A percentile compares a stretch with the other conserved stretches of the same genome.
These are phyloP conservation scores for Lachancea fermentati DNA, from an alignment of 805 yeast genomes.

Conservation along the genomic window DNA sequence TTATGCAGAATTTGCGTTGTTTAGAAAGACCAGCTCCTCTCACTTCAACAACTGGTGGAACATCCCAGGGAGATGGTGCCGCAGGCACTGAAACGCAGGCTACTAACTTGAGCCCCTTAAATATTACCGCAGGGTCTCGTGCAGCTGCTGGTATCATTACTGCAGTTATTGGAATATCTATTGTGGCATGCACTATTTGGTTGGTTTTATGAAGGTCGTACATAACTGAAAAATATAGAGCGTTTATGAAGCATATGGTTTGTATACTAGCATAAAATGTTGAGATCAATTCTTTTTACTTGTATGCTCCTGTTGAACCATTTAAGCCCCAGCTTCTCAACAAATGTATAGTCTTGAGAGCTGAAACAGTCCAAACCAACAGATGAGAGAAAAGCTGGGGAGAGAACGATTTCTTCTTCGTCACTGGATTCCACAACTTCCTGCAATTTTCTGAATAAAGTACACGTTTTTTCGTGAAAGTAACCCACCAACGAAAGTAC, in stretches of 20 bases:
- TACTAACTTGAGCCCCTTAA: slow-evolving; percentile 36
- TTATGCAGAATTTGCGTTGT: slow-evolving; percentile 39
- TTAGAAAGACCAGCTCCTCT: slow-evolving; percentile 48
- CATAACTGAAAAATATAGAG: background rate
- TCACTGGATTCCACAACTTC: slow-evolving; percentile 15
- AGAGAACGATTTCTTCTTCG: slow-evolving; percentile 13
- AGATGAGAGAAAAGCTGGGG: slow-evolving; percentile 18
- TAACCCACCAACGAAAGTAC: slow-evolving; percentile 14
- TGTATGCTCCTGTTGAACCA: slow-evolving; percentile 19
- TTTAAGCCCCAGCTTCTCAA: slow-evolving; percentile 16
- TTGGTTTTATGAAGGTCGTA: slow-evolving; percentile 28
- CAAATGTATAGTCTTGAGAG: slow-evolving; percentile 24
- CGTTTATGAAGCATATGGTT: background rate
- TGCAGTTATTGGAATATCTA: slow-evolving; percentile 43
- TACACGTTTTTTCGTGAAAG: slow-evolving; percentile 17
- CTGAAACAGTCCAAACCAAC: slow-evolving; percentile 32
- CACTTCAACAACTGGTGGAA: slow-evolving; percentile 60
- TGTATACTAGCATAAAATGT: slow-evolving; percentile 3
- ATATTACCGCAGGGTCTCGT: slow-evolving; percentile 41
- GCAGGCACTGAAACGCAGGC: slow-evolving; percentile 54
- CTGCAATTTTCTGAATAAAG: slow-evolving; percentile 14
- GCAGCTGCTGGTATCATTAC: slow-evolving; percentile 73
- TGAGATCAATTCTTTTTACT: slow-evolving; percentile 7
- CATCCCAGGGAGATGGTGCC: slow-evolving; percentile 58
- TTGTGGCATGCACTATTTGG: slow-evolving; percentile 43